phyloP scores from a whole-genome alignment of 257 asterid genomes.

The Orobanche coerulescens region DNA sequence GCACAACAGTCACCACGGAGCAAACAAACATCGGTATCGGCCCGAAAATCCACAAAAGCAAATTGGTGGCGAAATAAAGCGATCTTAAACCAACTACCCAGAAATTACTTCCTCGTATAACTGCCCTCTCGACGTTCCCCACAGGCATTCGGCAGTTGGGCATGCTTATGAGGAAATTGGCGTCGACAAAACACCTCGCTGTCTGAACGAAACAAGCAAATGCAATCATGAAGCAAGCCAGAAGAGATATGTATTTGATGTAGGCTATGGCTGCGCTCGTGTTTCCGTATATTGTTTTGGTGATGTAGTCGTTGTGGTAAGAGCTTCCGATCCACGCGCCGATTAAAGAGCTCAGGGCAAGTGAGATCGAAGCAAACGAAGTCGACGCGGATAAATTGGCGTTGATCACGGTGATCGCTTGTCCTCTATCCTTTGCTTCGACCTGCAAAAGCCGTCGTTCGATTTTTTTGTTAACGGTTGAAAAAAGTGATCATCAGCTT shows the following conservation, averaged over 20 bases:
- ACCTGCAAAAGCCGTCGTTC: constrained; percentile 19
- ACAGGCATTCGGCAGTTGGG: constrained; percentile 41
- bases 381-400: constrained; percentile 39
- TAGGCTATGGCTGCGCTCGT: constrained; percentile 25
- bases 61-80: constrained; percentile 42
- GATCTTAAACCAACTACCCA: constrained; percentile 45
- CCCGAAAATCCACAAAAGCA: constrained; percentile 51
- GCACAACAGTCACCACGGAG: constrained; percentile 27
- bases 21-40: constrained; percentile 44
- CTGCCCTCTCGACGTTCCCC: constrained; percentile 28
- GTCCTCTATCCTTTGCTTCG: constrained; percentile 39
- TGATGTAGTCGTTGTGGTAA: constrained; percentile 21
- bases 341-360: constrained; percentile 35
- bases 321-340: constrained; percentile 54
- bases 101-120: constrained; percentile 38
- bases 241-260: constrained; percentile 34
- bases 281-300: constrained; percentile 37
- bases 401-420: constrained; percentile 30
- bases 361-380: constrained; percentile 43
- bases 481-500: not conserved
- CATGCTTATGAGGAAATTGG: constrained; percentile 42
- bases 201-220: constrained; percentile 46
- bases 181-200: constrained; percentile 34
- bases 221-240: constrained; percentile 38
- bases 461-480: not conserved